Evolutionary conservation across 2,329 filamentous ascomycete genomes (phyloP), one percentile per base, ranked within the genome.

Genomic region (Aspergillus alliaceus): DNA sequence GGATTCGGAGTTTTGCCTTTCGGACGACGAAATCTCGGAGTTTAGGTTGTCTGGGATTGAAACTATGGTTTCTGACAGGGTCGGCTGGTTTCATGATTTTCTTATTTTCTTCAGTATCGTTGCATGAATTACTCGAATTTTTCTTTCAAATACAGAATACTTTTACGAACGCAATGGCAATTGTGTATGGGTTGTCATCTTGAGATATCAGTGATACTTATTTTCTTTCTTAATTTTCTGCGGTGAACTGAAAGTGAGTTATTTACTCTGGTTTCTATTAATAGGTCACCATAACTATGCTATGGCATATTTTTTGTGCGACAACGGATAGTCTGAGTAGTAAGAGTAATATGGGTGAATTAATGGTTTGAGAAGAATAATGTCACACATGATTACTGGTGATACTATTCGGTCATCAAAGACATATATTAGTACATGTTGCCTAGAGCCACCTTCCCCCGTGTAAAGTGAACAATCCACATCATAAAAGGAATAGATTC

Each of bases 1-100:
- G 52, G 58, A 56, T 61, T 63, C 51, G 67, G 69, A 64, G 66
- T 71, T 69, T 57, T 58, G 42, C 54, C 40, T 27, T 46, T 46
- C 22, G 51, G 51, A 47, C 27, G 42, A 44, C 37, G 34, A 47
- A 18, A 27, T 44, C 40, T 47, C 31, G 51, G 51, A 53, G 51
- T 56, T 57, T 49, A 44, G 51, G 47, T 51, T 48, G 40, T 50
- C 27, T 51, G 51, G 29, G 14, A 48, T 53, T 48, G 48, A 53
- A n/a, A 32, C 35, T 40, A 48, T 53, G 32, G 35, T 48, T 56
- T 29, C 39, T 27, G 32, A 53, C n/a, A 39, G 29, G 54, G 48
- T 53, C 20, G 42, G 54, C 27, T 8, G 34, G 49, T 15, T 40
- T 29, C 18, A n/a, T 35, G n/a, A 14, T 18, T 22, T 47, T 6